Conservation (phyloP, 371 early-diverging fungal genomes). For the Syncephalis plumigaleata region DNA sequence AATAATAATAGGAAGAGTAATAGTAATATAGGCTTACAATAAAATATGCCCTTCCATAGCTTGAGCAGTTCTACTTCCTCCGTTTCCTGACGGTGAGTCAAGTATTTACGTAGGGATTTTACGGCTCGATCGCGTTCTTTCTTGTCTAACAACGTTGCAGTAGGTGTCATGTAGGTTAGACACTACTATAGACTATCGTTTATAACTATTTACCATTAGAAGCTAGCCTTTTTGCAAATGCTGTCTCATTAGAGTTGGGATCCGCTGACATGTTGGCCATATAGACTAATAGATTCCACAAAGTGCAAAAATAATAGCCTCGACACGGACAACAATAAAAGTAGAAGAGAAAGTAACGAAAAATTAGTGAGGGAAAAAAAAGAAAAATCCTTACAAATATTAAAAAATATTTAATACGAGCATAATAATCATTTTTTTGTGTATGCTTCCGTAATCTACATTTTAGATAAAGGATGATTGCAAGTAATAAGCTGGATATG, state of each 20-base stretch:
- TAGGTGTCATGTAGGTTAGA: neutral
- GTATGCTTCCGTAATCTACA: no score
- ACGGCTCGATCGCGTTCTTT: constrained; percentile 71
- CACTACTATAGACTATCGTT: neutral
- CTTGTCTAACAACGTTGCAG: constrained; percentile 36
- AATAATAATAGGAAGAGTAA: neutral
- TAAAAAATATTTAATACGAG: no score
- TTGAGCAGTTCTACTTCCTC: constrained; percentile 52
- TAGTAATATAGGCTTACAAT: constrained; percentile 36
- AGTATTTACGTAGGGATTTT: constrained; percentile 34
- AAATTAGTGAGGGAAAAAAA: no score
- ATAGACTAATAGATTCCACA: no score
- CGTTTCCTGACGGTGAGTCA: constrained; percentile 33
- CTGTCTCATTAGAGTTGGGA: constrained; percentile 5
- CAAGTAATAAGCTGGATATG: no score
- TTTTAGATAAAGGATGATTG: no score
- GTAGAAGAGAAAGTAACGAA: no score
- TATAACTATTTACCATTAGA: constrained; percentile 27
- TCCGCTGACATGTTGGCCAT: no score
- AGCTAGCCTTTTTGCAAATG: constrained; percentile 44
- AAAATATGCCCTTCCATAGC: constrained; percentile 89
- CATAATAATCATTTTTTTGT: no score
- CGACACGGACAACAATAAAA: no score
- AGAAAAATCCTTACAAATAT: no score
- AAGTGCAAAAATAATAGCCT: no score